Evolutionary conservation across 2,329 filamentous ascomycete species (phyloP).

Genomic region (Botrytis byssoidea): DNA sequence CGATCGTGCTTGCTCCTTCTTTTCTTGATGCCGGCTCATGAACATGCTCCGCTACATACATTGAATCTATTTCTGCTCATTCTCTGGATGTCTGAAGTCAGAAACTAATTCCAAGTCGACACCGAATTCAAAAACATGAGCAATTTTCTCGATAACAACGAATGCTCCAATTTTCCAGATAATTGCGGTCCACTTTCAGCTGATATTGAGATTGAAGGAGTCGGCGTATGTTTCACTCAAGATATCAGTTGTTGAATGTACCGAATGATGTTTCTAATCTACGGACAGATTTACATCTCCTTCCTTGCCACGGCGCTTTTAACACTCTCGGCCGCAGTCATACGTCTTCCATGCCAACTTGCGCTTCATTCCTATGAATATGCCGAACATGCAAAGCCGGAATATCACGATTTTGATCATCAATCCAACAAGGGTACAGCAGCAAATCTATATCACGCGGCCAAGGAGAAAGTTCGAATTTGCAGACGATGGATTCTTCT

Average conservation of each 20-base stretch:
- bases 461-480: background rate
- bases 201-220: background rate
- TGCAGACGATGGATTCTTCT: background rate
- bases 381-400: background rate
- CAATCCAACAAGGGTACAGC: background rate
- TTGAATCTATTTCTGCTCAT: background rate
- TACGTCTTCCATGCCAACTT: slow-evolving; percentile 8
- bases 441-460: background rate
- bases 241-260: background rate
- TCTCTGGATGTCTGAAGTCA: background rate
- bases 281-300: background rate
- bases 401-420: background rate
- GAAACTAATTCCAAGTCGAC: background rate
- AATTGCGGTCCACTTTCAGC: background rate
- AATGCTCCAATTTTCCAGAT: background rate
- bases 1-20: background rate
- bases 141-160: background rate
- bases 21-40: background rate
- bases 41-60: background rate
- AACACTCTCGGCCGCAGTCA: background rate
- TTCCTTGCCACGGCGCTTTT: slow-evolving; percentile 7
- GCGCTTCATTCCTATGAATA: background rate
- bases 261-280: background rate
- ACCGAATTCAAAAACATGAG: background rate
- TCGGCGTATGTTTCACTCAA: background rate